These are phyloP conservation scores for Pyrenophora teres DNA, from an alignment of 2,329 filamentous ascomycete species.

Conservation along the genomic window DNA sequence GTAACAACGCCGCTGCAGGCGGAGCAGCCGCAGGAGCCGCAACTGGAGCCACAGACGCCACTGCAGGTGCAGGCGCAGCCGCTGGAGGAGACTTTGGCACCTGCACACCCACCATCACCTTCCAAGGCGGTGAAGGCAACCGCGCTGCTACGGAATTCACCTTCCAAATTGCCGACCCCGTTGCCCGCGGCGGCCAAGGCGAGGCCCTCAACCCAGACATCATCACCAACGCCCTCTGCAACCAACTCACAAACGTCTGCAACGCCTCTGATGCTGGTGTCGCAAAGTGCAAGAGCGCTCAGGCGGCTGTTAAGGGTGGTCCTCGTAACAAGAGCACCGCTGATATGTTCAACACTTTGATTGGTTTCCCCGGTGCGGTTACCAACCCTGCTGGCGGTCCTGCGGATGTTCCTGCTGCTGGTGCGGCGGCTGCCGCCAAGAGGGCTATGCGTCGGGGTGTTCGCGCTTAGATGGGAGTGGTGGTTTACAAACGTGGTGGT, in stretches of 20 bases:
- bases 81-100: slow-evolving; percentile 43
- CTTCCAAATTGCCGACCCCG: slow-evolving; percentile 68
- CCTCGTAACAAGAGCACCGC: slow-evolving; percentile 49
- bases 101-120: slow-evolving; percentile 61
- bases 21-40: slow-evolving; percentile 23
- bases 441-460: slow-evolving; percentile 30
- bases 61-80: slow-evolving; percentile 14
- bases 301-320: slow-evolving; percentile 57
- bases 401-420: slow-evolving; percentile 26
- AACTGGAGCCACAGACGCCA: slow-evolving; percentile 16
- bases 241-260: slow-evolving; percentile 71
- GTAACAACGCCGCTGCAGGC: slow-evolving; percentile 6
- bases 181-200: slow-evolving; percentile 64
- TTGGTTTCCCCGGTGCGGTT: slow-evolving; percentile 46
- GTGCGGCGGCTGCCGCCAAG: slow-evolving; percentile 10
- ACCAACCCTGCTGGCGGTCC: slow-evolving; percentile 41
- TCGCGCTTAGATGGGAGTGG: slow-evolving; percentile 9
- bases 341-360: slow-evolving; percentile 48
- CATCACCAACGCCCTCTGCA: slow-evolving; percentile 73
- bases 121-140: slow-evolving; percentile 59
- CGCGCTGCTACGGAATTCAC: slow-evolving; percentile 64
- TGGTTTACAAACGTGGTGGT: too few relatives aligned
- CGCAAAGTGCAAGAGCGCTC: slow-evolving; percentile 57
- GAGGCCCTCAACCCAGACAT: slow-evolving; percentile 74
- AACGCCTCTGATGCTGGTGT: slow-evolving; percentile 65